phyloP scores from a whole-genome alignment of 371 early-diverging fungal genomes.

The Mucor racemosus region DNA sequence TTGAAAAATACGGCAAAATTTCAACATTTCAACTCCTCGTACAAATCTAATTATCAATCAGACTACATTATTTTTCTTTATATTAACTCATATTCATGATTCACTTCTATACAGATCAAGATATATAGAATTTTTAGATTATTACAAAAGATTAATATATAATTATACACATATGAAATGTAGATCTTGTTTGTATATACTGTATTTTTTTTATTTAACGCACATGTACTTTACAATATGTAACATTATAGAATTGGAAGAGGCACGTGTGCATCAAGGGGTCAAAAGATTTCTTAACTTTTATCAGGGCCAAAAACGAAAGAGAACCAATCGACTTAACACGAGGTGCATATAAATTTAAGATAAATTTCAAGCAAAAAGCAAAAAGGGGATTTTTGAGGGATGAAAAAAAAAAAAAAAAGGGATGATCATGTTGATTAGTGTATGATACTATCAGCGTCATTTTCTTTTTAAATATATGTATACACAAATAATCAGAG shows the following conservation, averaged over 20 bases:
- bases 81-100: too few relatives aligned
- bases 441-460: neutral
- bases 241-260: conserved; percentile 8
- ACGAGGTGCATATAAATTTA: conserved; percentile 10
- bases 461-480: neutral
- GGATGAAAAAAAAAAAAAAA: neutral
- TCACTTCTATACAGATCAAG: too few relatives aligned
- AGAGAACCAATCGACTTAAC: conserved; percentile 17
- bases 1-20: neutral
- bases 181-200: neutral
- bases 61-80: neutral
- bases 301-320: neutral
- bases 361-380: neutral
- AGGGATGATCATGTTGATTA: neutral
- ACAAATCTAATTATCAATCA: conserved; percentile 13
- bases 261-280: conserved; percentile 7
- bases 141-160: too few relatives aligned
- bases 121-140: too few relatives aligned
- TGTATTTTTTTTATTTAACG: neutral
- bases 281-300: neutral
- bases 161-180: neutral
- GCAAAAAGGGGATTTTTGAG: neutral
- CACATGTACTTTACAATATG: neutral
- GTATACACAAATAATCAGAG: neutral
- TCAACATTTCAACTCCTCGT: neutral